A percentile compares a stretch with the other conserved stretches of the same genome.
Conservation (phyloP, 495 filamentous ascomycete species). For the Cladorrhinum samala region DNA sequence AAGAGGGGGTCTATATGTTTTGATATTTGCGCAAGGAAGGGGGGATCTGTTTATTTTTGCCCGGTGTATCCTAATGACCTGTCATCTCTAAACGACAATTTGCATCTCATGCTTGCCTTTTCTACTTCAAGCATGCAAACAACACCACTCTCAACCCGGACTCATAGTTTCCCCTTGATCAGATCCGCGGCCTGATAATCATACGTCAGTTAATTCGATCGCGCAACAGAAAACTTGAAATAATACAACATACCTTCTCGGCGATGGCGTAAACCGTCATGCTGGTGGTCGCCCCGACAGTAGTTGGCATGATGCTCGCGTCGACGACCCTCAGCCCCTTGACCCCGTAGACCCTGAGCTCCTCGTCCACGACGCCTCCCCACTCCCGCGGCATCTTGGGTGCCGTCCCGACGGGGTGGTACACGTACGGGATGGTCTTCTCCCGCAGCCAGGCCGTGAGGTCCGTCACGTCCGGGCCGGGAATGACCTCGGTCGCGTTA, state of each 20-base stretch:
- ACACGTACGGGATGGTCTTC: conserved; percentile 27
- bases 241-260: conserved; percentile 11
- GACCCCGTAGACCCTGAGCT: conserved; percentile 33
- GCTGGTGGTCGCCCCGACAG: conserved; percentile 30
- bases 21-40: too few species aligned
- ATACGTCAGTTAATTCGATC: neutral
- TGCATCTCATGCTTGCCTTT: too few species aligned
- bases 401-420: conserved; percentile 33
- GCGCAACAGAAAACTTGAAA: neutral
- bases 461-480: conserved; percentile 22
- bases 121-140: too few species aligned
- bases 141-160: too few species aligned
- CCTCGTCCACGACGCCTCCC: conserved; percentile 43
- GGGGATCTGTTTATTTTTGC: too few species aligned
- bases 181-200: neutral
- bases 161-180: neutral
- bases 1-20: too few species aligned
- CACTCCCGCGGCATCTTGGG: conserved; percentile 43
- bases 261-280: conserved; percentile 36
- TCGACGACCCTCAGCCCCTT: conserved; percentile 34
- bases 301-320: conserved; percentile 34
- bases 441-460: conserved; percentile 19
- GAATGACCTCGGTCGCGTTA: conserved; percentile 21
- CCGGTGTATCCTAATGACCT: too few species aligned
- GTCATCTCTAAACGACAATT: too few species aligned